A percentile compares a stretch with the other conserved stretches of the same genome.
Evolutionary conservation across 2,329 filamentous ascomycete species (phyloP).

Genomic region (Colletotrichum ledebouriae): DNA sequence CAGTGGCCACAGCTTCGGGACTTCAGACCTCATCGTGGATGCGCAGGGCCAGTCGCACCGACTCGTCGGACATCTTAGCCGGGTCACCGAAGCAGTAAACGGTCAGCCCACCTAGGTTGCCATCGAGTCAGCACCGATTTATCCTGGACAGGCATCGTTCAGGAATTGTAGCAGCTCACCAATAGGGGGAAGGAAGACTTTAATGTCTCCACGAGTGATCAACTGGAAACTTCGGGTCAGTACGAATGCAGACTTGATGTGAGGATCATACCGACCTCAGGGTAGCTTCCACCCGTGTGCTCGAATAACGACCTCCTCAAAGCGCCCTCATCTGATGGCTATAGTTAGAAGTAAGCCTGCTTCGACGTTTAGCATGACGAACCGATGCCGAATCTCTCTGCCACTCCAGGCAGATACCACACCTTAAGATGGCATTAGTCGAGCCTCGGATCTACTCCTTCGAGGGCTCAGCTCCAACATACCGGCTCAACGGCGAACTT

Average conservation of each 20-base stretch:
- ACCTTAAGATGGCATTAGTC: constrained; percentile 55
- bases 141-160: not conserved
- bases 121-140: not conserved
- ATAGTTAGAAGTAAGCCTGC: constrained; percentile 46
- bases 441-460: not conserved
- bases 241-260: not conserved
- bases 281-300: constrained; percentile 95
- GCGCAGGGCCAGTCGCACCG: constrained; percentile 82
- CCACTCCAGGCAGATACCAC: constrained; percentile 89
- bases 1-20: not conserved
- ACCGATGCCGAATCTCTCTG: constrained; percentile 93
- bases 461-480: constrained; percentile 57
- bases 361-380: constrained; percentile 46
- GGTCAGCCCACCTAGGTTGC: constrained; percentile 78
- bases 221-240: constrained; percentile 63
- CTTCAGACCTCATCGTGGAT: constrained; percentile 75
- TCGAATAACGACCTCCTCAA: constrained; percentile 92
- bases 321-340: constrained; percentile 78
- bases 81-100: constrained; percentile 98
- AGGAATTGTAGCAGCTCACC: constrained; percentile 58
- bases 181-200: constrained; percentile 95
- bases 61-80: constrained; percentile 91
- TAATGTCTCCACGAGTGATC: constrained; percentile 94
- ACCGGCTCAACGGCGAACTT: constrained; percentile 98
- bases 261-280: constrained; percentile 68